Evolutionary conservation across 225 moss, liverwort and hornwort genomes (phyloP), one percentile per base, ranked within the genome.

Genomic region (Bryoerythrophyllum caledonicum): DNA sequence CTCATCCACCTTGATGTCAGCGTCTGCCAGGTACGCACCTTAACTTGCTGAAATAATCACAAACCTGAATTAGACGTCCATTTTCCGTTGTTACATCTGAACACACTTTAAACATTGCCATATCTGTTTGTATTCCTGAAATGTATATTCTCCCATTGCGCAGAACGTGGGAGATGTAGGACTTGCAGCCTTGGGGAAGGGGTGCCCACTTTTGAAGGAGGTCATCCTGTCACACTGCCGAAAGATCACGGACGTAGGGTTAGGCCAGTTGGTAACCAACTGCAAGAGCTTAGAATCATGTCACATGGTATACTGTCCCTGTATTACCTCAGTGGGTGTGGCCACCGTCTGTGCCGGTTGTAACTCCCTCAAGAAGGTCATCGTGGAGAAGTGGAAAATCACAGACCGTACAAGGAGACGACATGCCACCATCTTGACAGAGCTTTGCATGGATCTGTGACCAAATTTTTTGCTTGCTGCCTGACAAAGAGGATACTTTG

Each of bases 341-440:
- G 92, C 92, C 32, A 92, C 90, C 48, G 85, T 92, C 6, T 86
- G 86, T 71, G 85, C 88, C 7, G 82, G 86, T 44, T 90, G 90
- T 64, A 86, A 82, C 53, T 78, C 83, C 37, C 88, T 92, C 73
- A 90, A 88, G 74, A 86, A 90, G 76, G 88, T 92, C 13, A 80
- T 92, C 16, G 92, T 92, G 23, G 90, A 92, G 59, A 88, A 85
- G 65, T 92, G 88, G 86, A 92, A 92, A 79, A 85, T 92, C 21
- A 90, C 86, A 16, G 77, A 88, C 26, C 88, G 88, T 74, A 92
- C 92, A 3, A 77, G 90, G 27, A 79, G 90, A 63, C 75, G 90
- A 55, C 83, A 88, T 63, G 72, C 88, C 58, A 79, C 85, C 44
- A 88, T 90, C 80, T 82, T 90, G 62, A 85, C 86, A 4, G 88